Conservation (phyloP, 208 protist species). For the Wallacemonas sp. region DNA sequence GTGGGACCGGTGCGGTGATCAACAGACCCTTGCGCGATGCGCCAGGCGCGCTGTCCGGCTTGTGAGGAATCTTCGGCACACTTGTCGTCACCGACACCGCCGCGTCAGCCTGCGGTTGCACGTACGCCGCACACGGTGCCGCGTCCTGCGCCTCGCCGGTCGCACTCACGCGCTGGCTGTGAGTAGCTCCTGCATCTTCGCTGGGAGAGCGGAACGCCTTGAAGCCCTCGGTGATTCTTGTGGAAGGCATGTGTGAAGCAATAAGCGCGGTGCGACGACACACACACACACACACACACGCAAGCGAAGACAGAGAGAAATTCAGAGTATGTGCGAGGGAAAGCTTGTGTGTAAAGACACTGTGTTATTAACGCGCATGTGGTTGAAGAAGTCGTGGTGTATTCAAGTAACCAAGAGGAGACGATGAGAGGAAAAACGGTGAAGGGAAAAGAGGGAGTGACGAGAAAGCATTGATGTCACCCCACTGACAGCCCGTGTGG, state of each 20-base stretch:
- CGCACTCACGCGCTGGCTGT: too few species aligned
- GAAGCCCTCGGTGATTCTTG: background rate
- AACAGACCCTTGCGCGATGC: background rate
- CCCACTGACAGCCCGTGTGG: too few species aligned
- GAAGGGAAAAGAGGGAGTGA: background rate
- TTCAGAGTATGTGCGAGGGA: too few species aligned
- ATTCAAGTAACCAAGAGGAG: too few species aligned
- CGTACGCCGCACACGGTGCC: too few species aligned
- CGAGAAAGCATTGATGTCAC: background rate
- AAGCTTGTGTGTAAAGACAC: too few species aligned
- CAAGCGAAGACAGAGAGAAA: too few species aligned
- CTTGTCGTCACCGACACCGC: background rate
- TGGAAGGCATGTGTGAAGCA: background rate
- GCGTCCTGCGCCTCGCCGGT: too few species aligned
- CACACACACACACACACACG: too few species aligned
- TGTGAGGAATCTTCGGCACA: background rate
- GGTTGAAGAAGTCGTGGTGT: too few species aligned
- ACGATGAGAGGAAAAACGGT: background rate
- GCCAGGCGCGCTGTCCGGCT: background rate
- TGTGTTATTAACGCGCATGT: too few species aligned
- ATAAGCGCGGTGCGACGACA: too few species aligned
- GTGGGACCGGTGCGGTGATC: background rate
- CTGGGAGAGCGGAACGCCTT: slow-evolving; percentile 6
- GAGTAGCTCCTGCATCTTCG: background rate
- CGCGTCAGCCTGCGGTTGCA: background rate